These are phyloP conservation scores for Prunus dulcis DNA, from an alignment of 306 rosid genomes.

Conservation along the genomic window DNA sequence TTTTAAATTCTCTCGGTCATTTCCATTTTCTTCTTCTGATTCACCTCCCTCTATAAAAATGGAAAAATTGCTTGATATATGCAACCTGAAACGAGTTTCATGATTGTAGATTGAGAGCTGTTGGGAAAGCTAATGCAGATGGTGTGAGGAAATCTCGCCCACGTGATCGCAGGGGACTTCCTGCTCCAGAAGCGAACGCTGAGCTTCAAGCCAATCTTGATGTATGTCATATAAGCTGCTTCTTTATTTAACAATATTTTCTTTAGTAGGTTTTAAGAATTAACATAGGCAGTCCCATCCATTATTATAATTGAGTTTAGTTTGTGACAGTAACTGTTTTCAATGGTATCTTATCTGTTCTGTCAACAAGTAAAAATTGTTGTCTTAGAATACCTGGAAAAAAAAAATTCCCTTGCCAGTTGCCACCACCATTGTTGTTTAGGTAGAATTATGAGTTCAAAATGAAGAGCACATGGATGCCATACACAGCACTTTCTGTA, in stretches of 20 bases:
- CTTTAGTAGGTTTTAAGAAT: conserved; percentile 1
- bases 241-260: conserved; percentile 5
- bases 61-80: background rate
- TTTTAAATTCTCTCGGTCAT: background rate
- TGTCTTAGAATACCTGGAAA: background rate
- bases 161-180: conserved; percentile 83
- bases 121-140: conserved; percentile 72
- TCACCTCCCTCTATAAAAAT: background rate
- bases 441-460: background rate
- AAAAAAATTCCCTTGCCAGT: background rate
- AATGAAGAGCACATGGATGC: background rate
- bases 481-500: background rate
- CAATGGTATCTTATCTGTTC: background rate
- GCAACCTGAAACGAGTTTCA: conserved; percentile 30
- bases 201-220: conserved; percentile 94
- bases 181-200: conserved; percentile 92
- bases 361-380: background rate
- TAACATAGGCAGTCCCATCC: background rate
- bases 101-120: conserved; percentile 81
- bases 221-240: conserved; percentile 44
- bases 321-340: background rate
- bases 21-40: background rate
- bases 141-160: conserved; percentile 79
- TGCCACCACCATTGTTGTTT: background rate
- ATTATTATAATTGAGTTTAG: background rate